Conservation (phyloP, 176 grass and related monocot species). For the Secale cereale region DNA sequence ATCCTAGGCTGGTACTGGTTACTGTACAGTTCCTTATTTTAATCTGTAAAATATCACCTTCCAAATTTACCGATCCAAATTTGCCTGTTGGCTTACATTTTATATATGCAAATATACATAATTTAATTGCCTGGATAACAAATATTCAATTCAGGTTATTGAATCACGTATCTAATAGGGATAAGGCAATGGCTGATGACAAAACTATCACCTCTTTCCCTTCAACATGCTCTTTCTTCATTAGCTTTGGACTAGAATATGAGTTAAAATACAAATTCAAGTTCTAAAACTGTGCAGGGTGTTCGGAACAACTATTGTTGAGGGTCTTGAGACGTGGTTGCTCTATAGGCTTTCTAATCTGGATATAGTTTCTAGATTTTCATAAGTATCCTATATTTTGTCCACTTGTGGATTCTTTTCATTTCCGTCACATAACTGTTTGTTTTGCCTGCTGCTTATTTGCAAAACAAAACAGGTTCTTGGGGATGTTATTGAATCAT, state of each 20-base stretch:
- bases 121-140: not conserved
- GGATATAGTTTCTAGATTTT: not conserved
- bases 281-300: not conserved
- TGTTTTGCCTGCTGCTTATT: not conserved
- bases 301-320: not conserved
- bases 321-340: not conserved
- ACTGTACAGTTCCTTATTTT: not conserved
- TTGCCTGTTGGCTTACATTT: not conserved
- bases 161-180: not conserved
- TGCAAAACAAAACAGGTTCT: conserved; percentile 56
- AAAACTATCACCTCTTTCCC: not conserved
- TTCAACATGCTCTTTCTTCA: not conserved
- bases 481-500: conserved; percentile 67
- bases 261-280: not conserved
- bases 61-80: not conserved
- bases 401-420: not conserved
- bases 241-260: not conserved
- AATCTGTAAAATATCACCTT: not conserved
- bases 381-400: not conserved
- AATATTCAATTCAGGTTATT: not conserved
- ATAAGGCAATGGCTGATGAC: not conserved
- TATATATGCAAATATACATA: not conserved
- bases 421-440: not conserved
- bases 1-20: not conserved
- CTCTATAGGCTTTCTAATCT: not conserved